These are phyloP conservation scores for Ophiocordyceps unilateralis DNA, from an alignment of 2,329 filamentous ascomycete species.

Conservation along the genomic window DNA sequence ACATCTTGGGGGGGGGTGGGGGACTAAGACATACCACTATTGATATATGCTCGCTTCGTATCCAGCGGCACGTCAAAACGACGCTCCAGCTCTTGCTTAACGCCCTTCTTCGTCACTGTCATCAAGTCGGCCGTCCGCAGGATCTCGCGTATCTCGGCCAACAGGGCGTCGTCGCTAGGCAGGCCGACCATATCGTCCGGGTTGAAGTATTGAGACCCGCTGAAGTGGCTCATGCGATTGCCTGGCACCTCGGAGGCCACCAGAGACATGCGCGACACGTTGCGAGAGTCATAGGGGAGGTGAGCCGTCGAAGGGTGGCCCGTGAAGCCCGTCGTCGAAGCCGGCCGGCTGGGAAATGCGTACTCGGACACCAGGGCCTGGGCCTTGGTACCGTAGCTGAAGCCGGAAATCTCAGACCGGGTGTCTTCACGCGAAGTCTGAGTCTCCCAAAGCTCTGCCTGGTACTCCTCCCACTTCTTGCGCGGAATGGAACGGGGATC, in stretches of 20 bases:
- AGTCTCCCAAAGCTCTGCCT: slow-evolving; percentile 92
- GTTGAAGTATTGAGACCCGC: slow-evolving; percentile 39
- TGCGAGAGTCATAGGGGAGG: slow-evolving; percentile 24
- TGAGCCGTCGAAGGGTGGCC: slow-evolving; percentile 25
- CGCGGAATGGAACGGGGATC: slow-evolving; percentile 82
- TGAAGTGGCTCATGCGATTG: slow-evolving; percentile 44
- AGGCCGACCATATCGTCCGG: slow-evolving; percentile 56
- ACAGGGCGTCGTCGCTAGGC: slow-evolving; percentile 74
- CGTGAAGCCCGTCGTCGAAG: slow-evolving; percentile 31
- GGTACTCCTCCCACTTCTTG: slow-evolving; percentile 99
- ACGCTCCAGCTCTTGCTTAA: slow-evolving; percentile 83
- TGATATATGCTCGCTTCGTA: slow-evolving; percentile 81
- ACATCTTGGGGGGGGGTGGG: no score
- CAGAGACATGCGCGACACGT: slow-evolving; percentile 59
- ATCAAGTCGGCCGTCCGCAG: slow-evolving; percentile 84
- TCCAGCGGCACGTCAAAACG: slow-evolving; percentile 79
- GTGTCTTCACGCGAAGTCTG: slow-evolving; percentile 70
- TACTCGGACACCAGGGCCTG: slow-evolving; percentile 52
- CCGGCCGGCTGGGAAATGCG: slow-evolving; percentile 40
- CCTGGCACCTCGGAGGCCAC: slow-evolving; percentile 50
- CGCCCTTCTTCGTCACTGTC: slow-evolving; percentile 96
- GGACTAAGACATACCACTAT: slow-evolving; percentile 50
- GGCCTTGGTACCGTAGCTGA: slow-evolving; percentile 83
- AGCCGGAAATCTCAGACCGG: slow-evolving; percentile 77
- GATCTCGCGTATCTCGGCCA: slow-evolving; percentile 91